A percentile compares a stretch with the other conserved stretches of the same genome.
phyloP scores from a whole-genome alignment of 805 yeast genomes.

The Myxozyma mucilagina region DNA sequence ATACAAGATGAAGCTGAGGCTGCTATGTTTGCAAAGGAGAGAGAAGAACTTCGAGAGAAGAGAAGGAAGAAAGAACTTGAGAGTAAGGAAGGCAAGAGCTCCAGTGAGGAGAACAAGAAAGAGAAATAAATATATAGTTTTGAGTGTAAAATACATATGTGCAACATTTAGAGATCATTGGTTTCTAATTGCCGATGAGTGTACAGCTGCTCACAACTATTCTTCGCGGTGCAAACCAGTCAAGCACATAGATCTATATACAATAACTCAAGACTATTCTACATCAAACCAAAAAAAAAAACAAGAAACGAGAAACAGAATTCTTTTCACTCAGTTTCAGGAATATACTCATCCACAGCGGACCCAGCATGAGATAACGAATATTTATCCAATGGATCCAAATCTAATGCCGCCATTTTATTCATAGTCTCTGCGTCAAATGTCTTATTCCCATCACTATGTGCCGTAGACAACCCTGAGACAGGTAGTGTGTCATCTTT shows the following conservation, averaged over 20 bases:
- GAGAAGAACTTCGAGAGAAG: conserved; percentile 11
- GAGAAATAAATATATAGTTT: neutral
- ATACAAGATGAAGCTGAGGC: conserved; percentile 44
- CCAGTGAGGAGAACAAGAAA: conserved; percentile 1
- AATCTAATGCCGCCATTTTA: conserved; percentile 7
- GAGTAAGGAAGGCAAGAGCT: neutral
- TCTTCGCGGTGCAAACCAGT: neutral
- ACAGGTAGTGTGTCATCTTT: neutral
- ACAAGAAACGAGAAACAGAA: neutral
- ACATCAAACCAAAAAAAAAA: neutral
- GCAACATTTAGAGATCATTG: neutral
- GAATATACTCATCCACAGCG: conserved; percentile 12
- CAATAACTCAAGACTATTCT: neutral
- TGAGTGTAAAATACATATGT: neutral
- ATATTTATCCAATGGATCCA: conserved; percentile 29
- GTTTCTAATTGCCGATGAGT: neutral
- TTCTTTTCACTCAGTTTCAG: conserved; percentile 20
- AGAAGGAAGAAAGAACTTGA: neutral
- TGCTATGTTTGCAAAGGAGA: conserved; percentile 14
- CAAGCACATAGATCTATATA: neutral
- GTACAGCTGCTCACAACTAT: too few relatives aligned
- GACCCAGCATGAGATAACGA: conserved; percentile 23
- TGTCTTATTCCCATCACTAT: neutral
- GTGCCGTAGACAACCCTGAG: neutral
- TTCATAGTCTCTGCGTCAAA: neutral